Base-by-base conservation (phyloP, 140 eudicot species). In the Ambrosia hybrid region DNA sequence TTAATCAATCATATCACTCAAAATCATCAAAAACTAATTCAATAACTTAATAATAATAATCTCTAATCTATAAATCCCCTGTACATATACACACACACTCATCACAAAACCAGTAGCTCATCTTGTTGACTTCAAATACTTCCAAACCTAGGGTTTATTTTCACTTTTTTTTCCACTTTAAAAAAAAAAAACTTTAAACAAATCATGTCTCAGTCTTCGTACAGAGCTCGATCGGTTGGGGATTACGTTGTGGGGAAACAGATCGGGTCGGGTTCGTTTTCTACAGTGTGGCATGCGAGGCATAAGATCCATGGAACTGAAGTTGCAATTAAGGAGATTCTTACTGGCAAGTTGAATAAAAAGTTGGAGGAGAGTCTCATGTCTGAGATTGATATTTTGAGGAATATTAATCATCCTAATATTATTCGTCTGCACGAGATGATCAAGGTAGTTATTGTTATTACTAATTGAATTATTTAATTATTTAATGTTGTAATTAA, bases 281-380 rank as follows among this genome's bases (percentile, higher is more conserved):
- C 96, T 1, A 85, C 80, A 57, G 98, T 92, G 62, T 89, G 95
- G 96, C 92, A 76, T 36, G 98, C 87, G 0, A 55, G 95, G 48
- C 98, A 92, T 71, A 84, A 76, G 64, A 72, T 87, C 53, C 81
- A 84, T 39, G 96, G 98, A 43, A 87, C 98, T 0, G 95, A 89
- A 75, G 96, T 92, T 70, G 98, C 98, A 9, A 92, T 92, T 65
- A 92, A 92, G 62, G 96, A 92, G 75, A 92, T 92, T 63, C 38
- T 34, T 5, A 85, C 86, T 4, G 84, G 84, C 9, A 84, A 88
- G 58, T 9, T 92, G 72, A 87, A 85, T 61, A 76, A 83, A 61
- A 89, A 89, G 57, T 72, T 92, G 75, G 92, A 92, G 46, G 98
- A 92, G 26, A 80, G 88, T 75, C 84, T 92, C 26, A 85, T 85